Evolutionary conservation across 2,329 filamentous ascomycete species (phyloP).

Genomic region (Colletotrichum sp.): DNA sequence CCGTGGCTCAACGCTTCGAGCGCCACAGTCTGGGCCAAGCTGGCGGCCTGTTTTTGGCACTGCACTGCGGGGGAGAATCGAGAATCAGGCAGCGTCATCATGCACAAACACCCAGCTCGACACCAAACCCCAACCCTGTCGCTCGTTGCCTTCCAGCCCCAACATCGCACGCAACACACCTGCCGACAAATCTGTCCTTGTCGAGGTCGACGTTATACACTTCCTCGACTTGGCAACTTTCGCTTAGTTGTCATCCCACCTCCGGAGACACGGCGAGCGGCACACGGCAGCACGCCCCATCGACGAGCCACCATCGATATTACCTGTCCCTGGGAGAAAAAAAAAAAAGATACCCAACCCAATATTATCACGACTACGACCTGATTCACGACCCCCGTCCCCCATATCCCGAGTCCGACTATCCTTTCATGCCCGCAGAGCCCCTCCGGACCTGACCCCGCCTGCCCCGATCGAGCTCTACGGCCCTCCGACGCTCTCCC

Average conservation of each 20-base stretch:
- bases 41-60: slow-evolving; percentile 17
- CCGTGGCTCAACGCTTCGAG: neutral
- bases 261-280: neutral
- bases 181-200: neutral
- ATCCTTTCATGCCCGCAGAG: neutral
- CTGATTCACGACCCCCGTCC: neutral
- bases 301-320: neutral
- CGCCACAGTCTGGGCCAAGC: slow-evolving; percentile 9
- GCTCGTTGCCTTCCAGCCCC: neutral
- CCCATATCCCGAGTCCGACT: neutral
- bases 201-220: neutral
- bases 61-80: slow-evolving; percentile 16
- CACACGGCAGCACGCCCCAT: neutral
- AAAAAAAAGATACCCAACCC: slow-evolving; percentile 1
- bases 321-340: neutral
- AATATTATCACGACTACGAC: neutral
- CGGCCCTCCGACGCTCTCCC: slow-evolving; percentile 8
- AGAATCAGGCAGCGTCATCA: slow-evolving; percentile 22
- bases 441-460: neutral
- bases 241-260: neutral
- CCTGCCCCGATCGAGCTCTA: neutral
- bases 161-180: neutral
- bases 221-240: neutral
- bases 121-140: slow-evolving; percentile 9
- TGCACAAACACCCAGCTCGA: slow-evolving; percentile 14